phyloP scores from a whole-genome alignment of 2,329 filamentous ascomycete genomes.

The Trichoderma cornu-damae region DNA sequence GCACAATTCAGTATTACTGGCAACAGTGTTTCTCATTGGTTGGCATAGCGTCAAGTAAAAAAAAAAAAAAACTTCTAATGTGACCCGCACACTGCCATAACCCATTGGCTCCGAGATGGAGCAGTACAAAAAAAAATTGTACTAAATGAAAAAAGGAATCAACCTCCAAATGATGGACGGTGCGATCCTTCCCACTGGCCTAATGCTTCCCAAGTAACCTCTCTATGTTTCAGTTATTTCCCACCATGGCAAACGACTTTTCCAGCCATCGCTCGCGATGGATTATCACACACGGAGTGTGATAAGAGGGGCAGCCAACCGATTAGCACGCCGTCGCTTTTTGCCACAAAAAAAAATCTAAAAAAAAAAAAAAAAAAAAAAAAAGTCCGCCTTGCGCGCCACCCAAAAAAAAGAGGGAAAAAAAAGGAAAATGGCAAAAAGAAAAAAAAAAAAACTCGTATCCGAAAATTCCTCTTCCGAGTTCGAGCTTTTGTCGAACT shows the following conservation, averaged over 20 bases:
- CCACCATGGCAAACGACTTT: slow-evolving; percentile 30
- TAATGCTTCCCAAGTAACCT: slow-evolving; percentile 2
- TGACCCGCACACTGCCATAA: slow-evolving; percentile 32
- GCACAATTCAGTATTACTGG: slow-evolving; percentile 14
- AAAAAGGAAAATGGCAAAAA: slow-evolving; percentile 14
- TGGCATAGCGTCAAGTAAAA: slow-evolving; percentile 16
- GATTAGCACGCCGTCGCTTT: slow-evolving; percentile 26
- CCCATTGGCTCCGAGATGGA: slow-evolving; percentile 25
- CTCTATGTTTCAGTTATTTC: slow-evolving; percentile 11
- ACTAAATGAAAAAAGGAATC: slow-evolving; percentile 15
- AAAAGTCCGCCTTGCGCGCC: slow-evolving; percentile 29
- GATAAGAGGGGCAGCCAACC: slow-evolving; percentile 38
- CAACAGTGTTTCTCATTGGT: slow-evolving; percentile 19
- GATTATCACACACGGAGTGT: slow-evolving; percentile 51
- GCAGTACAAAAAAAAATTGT: slow-evolving; percentile 20
- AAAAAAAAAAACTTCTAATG: slow-evolving; percentile 23
- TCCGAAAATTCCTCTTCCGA: slow-evolving; percentile 15
- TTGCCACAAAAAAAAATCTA: slow-evolving; percentile 21
- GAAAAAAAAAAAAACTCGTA: slow-evolving; percentile 8
- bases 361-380: slow-evolving; percentile 19
- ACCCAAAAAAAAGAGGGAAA: no score
- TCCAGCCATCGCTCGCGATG: slow-evolving; percentile 36
- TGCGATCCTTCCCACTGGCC: slow-evolving; percentile 4
- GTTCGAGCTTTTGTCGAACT: slow-evolving; percentile 23
- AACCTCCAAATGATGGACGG: slow-evolving; percentile 14